These are phyloP conservation scores for Epichloe scottii DNA, from an alignment of 2,329 filamentous ascomycete species.

Conservation along the genomic window DNA sequence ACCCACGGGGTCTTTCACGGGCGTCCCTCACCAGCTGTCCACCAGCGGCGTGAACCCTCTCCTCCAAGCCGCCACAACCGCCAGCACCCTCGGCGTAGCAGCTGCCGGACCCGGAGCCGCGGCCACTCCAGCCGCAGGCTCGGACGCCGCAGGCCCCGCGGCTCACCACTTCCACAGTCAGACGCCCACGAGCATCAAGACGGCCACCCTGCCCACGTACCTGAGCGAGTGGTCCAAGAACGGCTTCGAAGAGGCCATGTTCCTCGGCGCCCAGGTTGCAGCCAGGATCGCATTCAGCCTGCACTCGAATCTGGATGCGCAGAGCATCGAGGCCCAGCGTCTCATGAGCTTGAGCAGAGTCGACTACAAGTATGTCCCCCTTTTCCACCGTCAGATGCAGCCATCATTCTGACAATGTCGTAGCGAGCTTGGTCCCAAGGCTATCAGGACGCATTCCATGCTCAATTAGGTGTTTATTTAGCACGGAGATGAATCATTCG, in stretches of 20 bases:
- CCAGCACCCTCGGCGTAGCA: slow-evolving; percentile 40
- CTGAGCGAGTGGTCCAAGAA: slow-evolving; percentile 84
- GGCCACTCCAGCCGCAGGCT: slow-evolving; percentile 28
- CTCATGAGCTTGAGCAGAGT: slow-evolving; percentile 44
- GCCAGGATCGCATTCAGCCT: slow-evolving; percentile 49
- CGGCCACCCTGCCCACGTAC: slow-evolving; percentile 67
- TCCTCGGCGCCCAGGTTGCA: slow-evolving; percentile 78
- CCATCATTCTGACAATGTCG: too few relatives aligned
- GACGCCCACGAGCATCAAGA: slow-evolving; percentile 76
- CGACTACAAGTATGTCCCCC: slow-evolving; percentile 45
- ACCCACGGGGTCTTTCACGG: slow-evolving; percentile 53
- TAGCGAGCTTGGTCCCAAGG: slow-evolving; percentile 43
- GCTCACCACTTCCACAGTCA: slow-evolving; percentile 47
- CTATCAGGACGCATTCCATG: slow-evolving; percentile 40
- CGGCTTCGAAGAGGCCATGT: slow-evolving; percentile 67
- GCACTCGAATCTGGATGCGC: slow-evolving; percentile 41
- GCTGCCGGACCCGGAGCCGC: slow-evolving; percentile 22
- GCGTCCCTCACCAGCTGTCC: slow-evolving; percentile 40
- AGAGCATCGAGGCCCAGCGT: slow-evolving; percentile 38
- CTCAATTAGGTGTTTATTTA: slow-evolving; percentile 23
- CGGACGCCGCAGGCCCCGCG: slow-evolving; percentile 23
- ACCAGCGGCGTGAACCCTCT: slow-evolving; percentile 70
- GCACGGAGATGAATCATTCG: too few relatives aligned
- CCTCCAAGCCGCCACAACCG: slow-evolving; percentile 78
- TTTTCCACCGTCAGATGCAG: background rate